A percentile compares a stretch with the other conserved stretches of the same genome.
Conservation (phyloP, 345 rosid genomes). For the Bretschneidera sinensis region DNA sequence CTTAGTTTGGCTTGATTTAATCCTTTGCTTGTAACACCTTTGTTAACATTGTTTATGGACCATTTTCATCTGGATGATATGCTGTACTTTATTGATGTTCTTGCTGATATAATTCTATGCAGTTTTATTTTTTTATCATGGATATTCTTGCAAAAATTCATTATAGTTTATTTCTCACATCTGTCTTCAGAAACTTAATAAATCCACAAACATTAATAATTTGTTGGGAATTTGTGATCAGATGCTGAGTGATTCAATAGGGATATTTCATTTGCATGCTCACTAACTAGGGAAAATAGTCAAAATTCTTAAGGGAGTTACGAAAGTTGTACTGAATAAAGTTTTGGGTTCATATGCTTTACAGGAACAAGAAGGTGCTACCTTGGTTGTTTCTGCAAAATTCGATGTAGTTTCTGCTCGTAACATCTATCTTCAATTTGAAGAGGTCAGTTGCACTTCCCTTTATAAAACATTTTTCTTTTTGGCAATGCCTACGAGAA, state of each 20-base stretch:
- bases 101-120: too few relatives aligned
- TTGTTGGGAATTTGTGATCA: neutral
- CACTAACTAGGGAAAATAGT: neutral
- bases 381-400: constrained; percentile 85
- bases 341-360: constrained; percentile 16
- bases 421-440: constrained; percentile 80
- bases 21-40: too few relatives aligned
- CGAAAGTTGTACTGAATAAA: neutral
- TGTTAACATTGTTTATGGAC: too few relatives aligned
- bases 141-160: neutral
- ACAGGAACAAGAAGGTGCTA: constrained; percentile 87
- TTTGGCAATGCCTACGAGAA: neutral
- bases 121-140: neutral
- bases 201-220: neutral
- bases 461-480: constrained; percentile 9
- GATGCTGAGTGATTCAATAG: neutral
- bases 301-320: neutral
- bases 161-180: neutral
- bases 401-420: constrained; percentile 65
- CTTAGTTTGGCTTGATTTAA: too few relatives aligned
- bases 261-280: neutral
- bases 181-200: neutral
- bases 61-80: too few relatives aligned
- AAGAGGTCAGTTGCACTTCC: constrained; percentile 63
- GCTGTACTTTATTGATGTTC: too few relatives aligned